Base-by-base conservation (phyloP, 2,329 filamentous ascomycete species). In the Ophiosphaerella narmari region DNA sequence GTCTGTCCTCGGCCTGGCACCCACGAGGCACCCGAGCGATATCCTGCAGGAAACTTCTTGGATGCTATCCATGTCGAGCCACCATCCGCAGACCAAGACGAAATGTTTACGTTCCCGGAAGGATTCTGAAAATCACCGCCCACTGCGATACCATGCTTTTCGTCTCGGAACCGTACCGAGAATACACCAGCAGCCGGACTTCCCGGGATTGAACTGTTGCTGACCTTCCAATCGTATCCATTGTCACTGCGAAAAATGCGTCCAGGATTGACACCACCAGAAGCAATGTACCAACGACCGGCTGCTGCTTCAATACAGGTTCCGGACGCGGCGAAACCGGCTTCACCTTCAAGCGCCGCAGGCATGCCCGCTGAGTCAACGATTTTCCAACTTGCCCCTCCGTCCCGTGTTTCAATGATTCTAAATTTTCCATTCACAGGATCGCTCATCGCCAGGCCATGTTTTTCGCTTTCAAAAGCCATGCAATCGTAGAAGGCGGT, bases 401-500 rank as follows among this genome's bases (percentile, higher is more conserved):
- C 56, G 44, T 67, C 56, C 53, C 58, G 60, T 1, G 66, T 67
- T 32, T 67, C 63, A 5, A 69, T 52, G 5, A 69, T 37, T n/a
- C 65, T 54, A 31, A 69, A 66, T 39, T 56, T 62, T 2, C 66
- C 63, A 39, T 62, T 37, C 4, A 69, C 66, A 12, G 66, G 66
- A 54, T 67, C 66, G 16, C 65, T 67, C 55, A 67, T 52, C 6
- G 65, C 65, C 2, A 69, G 42, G 2, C 66, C 66, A 34, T 63
- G 58, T 36, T 42, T 55, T 24, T 31, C 34, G 29, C 57, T 55
- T 32, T 66, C 65, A 38, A 69, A 69, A 2, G 63, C 59, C 55
- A 69, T 61, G 29, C 66, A 66, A 26, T 69, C 62, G 36, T 67
- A 69, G 32, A 67, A 67, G 3, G 66, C 66, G 11, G 53, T 45